Base-by-base conservation (phyloP, 176 grass and related monocot genomes). In the Chloris gayana region DNA sequence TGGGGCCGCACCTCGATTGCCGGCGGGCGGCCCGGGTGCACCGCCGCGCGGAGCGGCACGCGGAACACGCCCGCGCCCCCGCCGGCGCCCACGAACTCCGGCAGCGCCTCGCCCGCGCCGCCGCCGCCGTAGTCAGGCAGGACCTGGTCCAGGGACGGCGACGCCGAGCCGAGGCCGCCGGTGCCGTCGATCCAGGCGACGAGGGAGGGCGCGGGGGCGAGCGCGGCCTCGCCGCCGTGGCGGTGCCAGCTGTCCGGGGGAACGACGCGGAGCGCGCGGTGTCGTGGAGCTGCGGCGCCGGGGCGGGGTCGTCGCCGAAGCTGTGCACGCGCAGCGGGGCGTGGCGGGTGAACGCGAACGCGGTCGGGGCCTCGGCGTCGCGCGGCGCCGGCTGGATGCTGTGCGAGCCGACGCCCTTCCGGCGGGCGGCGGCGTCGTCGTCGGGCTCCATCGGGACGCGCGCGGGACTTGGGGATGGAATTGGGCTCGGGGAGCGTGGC, bases 11-110 rank as follows among this genome's bases (percentile, higher is more conserved):
- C 39, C 88, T 98, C 90, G 60, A 98, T 46, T 33, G 85, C 19
- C n/a, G 95, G 92, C 70, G 95, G 95, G 7, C 95, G 92, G 50
- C 1, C 82, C 15, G 90, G 95, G 78, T 98, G 92, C 85, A 85
- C 54, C 21, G 92, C 87, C 4, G 95, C 89, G 38, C 87, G 89
- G 26, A 75, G 75, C 46, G 95, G 95, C 51, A 89, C 85, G 59
- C 92, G 92, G 85, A 92, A 98, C 58, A 92, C 78, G 35, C 90
- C 95, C 21, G 66, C 69, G 65, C 73, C 87, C 1, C 95, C 95
- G n/a, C 95, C 89, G 12, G 56, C 73, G 3, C 95, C 95, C 2
- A 86, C 89, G 70, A 98, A 98, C 69, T 98, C 92, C 17, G 85
- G 85, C 46, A 94, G 53, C 19, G 83, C 85, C 17, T 27, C 70